Evolutionary conservation across 2,329 filamentous ascomycete species (phyloP).

Genomic region (Helotiales sp.): DNA sequence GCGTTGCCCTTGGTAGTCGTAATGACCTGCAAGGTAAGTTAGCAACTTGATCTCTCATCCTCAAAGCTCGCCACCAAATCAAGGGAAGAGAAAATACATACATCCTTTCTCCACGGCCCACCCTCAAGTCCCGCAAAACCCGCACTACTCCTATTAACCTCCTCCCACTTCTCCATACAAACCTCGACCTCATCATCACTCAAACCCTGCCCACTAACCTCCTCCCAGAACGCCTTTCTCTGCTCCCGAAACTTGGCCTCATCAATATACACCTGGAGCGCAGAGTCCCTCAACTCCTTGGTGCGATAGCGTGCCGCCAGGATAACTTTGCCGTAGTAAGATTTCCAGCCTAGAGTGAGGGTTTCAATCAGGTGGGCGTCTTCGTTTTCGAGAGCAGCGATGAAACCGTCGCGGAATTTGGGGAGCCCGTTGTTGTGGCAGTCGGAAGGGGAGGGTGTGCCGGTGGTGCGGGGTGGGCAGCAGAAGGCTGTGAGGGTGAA

Average conservation of each 20-base stretch:
- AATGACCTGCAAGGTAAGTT: background rate
- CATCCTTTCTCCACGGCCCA: background rate
- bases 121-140: background rate
- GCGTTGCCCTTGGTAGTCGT: background rate
- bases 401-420: background rate
- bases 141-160: background rate
- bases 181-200: background rate
- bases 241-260: background rate
- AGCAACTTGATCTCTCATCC: background rate
- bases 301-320: background rate
- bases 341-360: background rate
- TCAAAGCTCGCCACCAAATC: background rate
- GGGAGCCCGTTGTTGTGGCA: background rate
- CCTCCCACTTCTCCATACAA: slow-evolving; percentile 3
- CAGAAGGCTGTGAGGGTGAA: background rate
- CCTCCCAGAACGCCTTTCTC: background rate
- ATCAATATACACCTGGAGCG: background rate
- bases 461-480: background rate
- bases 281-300: background rate
- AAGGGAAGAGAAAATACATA: background rate
- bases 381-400: background rate
- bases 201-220: background rate
- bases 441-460: background rate
- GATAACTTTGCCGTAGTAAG: background rate
- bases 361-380: background rate